phyloP scores from a whole-genome alignment of 2,329 filamentous ascomycete genomes.

The Colletotrichum liriopes region DNA sequence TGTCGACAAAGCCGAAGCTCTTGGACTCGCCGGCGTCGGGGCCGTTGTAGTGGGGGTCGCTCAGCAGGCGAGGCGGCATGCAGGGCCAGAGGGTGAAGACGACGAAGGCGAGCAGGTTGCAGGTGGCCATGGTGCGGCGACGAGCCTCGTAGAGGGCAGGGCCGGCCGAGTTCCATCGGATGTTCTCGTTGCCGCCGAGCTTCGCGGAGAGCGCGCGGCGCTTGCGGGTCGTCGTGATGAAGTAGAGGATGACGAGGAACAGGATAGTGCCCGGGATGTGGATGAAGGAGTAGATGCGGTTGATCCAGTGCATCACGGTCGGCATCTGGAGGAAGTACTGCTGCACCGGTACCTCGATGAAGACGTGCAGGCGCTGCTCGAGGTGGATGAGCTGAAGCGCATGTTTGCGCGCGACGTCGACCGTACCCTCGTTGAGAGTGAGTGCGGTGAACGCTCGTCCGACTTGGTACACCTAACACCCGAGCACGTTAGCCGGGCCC shows the following conservation, averaged over 20 bases:
- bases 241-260: constrained; percentile 76
- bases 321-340: constrained; percentile 65
- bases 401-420: constrained; percentile 78
- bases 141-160: constrained; percentile 68
- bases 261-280: constrained; percentile 84
- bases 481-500: background rate
- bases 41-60: constrained; percentile 69
- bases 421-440: constrained; percentile 77
- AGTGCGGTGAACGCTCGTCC: constrained; percentile 81
- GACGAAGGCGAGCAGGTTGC: constrained; percentile 68
- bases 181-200: constrained; percentile 48
- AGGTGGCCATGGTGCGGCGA: constrained; percentile 70
- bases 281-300: constrained; percentile 82
- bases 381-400: constrained; percentile 77
- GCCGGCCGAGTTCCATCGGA: constrained; percentile 52
- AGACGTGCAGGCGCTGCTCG: constrained; percentile 76
- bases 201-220: constrained; percentile 53
- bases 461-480: constrained; percentile 77
- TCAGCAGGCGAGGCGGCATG: constrained; percentile 69
- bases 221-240: constrained; percentile 77
- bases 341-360: constrained; percentile 76
- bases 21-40: constrained; percentile 71
- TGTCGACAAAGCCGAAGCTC: constrained; percentile 68
- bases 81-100: constrained; percentile 69
- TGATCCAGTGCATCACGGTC: constrained; percentile 76